Base-by-base conservation (phyloP, 306 rosid species). In the Benincasa hispida region DNA sequence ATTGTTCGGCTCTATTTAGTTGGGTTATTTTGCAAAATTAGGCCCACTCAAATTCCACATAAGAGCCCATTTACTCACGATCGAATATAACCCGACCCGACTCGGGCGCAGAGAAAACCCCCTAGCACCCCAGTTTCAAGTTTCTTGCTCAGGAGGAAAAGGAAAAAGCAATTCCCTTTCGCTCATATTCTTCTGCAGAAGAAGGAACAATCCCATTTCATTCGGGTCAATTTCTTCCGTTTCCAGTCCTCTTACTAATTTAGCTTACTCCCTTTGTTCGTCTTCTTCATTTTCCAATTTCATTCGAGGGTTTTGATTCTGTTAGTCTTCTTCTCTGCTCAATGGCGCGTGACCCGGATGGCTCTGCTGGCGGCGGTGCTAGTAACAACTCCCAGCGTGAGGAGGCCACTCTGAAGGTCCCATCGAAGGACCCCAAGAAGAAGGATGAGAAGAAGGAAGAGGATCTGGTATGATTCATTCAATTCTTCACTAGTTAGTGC, bases 301-400 rank as follows among this genome's bases (percentile, higher is more conserved):
- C 75, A 24, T 47, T 39, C 72, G 82, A 87, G 90, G 90, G 85
- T 72, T 77, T 78, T 45, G 65, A 35, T 76, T 76, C 35, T 27
- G 50, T n/a, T 80, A 78, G 14, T 30, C 74, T 82, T 54, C 10
- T 80, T 65, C 28, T 48, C 55, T 6, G 22, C 76, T 21, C 56
- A 50, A 93, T 93, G 98, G 96, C 97, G 19, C 89, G 97, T 14
- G 93, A 91, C 83, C 88, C 88, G 6, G 89, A 91, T 75, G 87
- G 85, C 50, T 41, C 82, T n/a, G 76, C 81, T 66, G 88, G 88
- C 69, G 84, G 83, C 32, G 87, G 82, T 28, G 85, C 87, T 84
- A 83, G 87, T 72, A 81, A 88, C 75, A 87, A 88, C 74, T 87
- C 87, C 81, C 81, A 84, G 50, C 86, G 88, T 14, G 90, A 84